Evolutionary conservation across 1,284 basidiomycete species (phyloP).

Genomic region (Pseudomicrostroma phylloplanum): DNA sequence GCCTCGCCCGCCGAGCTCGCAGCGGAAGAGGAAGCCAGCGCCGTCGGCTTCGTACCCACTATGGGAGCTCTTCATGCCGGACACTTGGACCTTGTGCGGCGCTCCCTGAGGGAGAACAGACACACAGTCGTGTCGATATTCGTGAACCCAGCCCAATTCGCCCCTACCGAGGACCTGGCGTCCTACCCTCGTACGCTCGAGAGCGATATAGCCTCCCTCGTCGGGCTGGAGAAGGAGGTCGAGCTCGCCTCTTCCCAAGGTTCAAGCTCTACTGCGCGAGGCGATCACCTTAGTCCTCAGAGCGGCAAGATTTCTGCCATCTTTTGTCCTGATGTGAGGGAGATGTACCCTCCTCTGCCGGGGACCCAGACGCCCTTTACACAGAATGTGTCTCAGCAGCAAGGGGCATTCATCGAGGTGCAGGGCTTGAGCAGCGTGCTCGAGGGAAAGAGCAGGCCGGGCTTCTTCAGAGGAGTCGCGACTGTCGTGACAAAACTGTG

Average conservation of each 20-base stretch:
- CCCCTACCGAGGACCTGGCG: conserved; percentile 84
- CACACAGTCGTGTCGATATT: conserved; percentile 89
- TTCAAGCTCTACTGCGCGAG: conserved; percentile 5
- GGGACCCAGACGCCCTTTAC: conserved; percentile 61
- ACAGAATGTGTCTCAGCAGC: conserved; percentile 68
- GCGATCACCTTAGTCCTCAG: conserved; percentile 7
- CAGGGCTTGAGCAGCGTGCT: conserved; percentile 75
- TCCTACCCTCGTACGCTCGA: conserved; percentile 74
- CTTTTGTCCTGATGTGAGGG: conserved; percentile 37
- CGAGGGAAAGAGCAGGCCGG: conserved; percentile 76
- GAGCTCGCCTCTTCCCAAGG: conserved; percentile 24
- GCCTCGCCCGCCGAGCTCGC: not conserved
- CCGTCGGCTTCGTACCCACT: conserved; percentile 85
- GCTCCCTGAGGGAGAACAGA: conserved; percentile 71
- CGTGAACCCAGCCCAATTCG: conserved; percentile 96
- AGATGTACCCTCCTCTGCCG: conserved; percentile 62
- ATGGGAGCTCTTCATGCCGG: conserved; percentile 96
- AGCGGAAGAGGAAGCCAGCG: not conserved
- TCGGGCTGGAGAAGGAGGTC: conserved; percentile 2
- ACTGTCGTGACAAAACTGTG: conserved; percentile 93
- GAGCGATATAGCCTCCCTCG: conserved; percentile 24
- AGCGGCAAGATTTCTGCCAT: conserved; percentile 16
- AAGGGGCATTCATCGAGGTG: conserved; percentile 84
- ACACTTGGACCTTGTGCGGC: conserved; percentile 69
- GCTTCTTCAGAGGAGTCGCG: conserved; percentile 91